A percentile compares a stretch with the other conserved stretches of the same genome.
These are phyloP conservation scores for Xanthoceras sorbifolium DNA, from an alignment of 345 rosid species.

Conservation along the genomic window DNA sequence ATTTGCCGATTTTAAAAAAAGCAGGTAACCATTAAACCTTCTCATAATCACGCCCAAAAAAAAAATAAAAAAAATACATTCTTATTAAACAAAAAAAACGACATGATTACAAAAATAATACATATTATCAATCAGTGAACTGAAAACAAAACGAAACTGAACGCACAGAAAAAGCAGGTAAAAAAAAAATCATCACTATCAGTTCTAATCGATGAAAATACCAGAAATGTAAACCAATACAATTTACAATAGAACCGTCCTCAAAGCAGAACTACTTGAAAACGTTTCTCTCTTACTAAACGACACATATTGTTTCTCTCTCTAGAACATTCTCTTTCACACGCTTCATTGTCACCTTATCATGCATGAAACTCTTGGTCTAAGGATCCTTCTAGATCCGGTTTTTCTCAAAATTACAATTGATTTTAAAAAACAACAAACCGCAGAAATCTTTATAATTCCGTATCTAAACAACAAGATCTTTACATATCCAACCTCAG, in stretches of 20 bases:
- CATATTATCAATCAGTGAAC: constrained; percentile 15
- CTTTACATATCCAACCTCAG: neutral
- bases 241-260: neutral
- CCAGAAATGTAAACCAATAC: neutral
- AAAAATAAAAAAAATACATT: neutral
- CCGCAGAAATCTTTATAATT: neutral
- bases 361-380: constrained; percentile 22
- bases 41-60: neutral
- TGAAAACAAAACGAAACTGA: neutral
- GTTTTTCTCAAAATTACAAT: neutral
- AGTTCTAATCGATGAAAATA: neutral
- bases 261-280: neutral
- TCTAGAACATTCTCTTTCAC: neutral
- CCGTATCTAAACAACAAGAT: constrained; percentile 5
- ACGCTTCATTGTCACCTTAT: constrained; percentile 7
- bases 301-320: neutral
- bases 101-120: neutral
- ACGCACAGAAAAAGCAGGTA: neutral
- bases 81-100: too few relatives aligned
- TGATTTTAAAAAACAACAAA: neutral
- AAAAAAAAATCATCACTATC: neutral
- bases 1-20: neutral
- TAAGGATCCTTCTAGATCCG: constrained; percentile 15
- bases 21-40: neutral
- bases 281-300: neutral